phyloP scores from a whole-genome alignment of 805 yeast genomes.

The Candida jianshihensis region DNA sequence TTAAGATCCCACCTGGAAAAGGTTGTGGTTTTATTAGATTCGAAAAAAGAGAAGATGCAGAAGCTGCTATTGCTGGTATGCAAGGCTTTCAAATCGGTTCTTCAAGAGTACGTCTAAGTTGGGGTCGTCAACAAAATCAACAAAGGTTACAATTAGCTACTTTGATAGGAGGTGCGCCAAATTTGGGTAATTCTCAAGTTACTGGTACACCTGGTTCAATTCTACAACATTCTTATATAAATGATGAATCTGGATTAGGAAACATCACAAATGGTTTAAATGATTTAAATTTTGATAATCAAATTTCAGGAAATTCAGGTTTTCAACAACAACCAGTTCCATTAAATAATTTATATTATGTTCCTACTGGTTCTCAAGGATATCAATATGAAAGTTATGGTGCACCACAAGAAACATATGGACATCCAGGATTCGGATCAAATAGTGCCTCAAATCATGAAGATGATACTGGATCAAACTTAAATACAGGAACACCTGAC shows the following conservation, averaged over 20 bases:
- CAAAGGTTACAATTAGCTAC: slow-evolving; percentile 16
- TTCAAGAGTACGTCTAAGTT: slow-evolving; percentile 60
- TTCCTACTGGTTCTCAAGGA: slow-evolving; percentile 10
- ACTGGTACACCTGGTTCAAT: not conserved
- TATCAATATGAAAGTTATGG: slow-evolving; percentile 7
- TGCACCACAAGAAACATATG: slow-evolving; percentile 7
- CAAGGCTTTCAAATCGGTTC: slow-evolving; percentile 78
- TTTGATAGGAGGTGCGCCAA: slow-evolving; percentile 9
- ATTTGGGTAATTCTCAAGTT: not conserved
- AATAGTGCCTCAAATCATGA: slow-evolving; percentile 1
- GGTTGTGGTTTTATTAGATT: slow-evolving; percentile 76
- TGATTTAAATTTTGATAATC: not conserved
- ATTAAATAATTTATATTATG: slow-evolving; percentile 13
- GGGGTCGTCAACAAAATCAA: slow-evolving; percentile 51
- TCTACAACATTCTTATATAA: not conserved
- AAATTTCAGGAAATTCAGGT: not conserved
- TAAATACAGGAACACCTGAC: not conserved
- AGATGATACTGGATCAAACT: not conserved
- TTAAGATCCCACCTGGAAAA: slow-evolving; percentile 72
- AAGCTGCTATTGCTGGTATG: slow-evolving; percentile 69
- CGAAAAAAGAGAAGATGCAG: slow-evolving; percentile 63
- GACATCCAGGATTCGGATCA: slow-evolving; percentile 1
- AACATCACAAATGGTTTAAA: not conserved
- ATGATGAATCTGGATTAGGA: not conserved
- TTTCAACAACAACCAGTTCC: slow-evolving; percentile 3